A percentile compares a stretch with the other conserved stretches of the same genome.
Conservation (phyloP, 768 basidiomycete genomes). For the Mycena indigotica region DNA sequence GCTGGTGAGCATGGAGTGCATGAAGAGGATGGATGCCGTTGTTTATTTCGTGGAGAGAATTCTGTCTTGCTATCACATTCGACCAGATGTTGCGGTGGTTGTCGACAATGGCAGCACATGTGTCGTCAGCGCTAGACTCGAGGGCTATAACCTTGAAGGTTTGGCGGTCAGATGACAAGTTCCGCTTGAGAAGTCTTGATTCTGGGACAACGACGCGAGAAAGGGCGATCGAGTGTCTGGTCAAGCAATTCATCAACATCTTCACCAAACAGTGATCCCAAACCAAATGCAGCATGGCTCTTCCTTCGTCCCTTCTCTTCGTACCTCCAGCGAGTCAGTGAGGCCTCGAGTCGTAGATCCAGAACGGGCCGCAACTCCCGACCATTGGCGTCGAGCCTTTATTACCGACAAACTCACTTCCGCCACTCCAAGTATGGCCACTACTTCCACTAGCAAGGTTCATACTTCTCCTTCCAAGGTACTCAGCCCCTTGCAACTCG, state of each 20-base stretch:
- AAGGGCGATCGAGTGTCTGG: too few species aligned
- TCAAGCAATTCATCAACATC: too few species aligned
- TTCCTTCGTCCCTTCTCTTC: not conserved
- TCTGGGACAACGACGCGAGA: not conserved
- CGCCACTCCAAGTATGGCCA: conserved; percentile 33
- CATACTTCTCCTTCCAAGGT: conserved; percentile 60
- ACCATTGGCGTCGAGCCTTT: conserved; percentile 23
- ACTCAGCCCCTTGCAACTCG: not conserved
- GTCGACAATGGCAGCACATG: conserved; percentile 85
- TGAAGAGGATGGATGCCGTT: conserved; percentile 80
- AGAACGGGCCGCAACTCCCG: not conserved
- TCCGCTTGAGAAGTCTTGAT: not conserved
- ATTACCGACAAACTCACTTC: conserved; percentile 43
- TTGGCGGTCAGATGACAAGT: not conserved
- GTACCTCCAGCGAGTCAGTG: conserved; percentile 37
- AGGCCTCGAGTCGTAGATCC: conserved; percentile 28
- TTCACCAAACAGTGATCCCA: too few species aligned
- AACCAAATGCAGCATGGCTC: too few species aligned
- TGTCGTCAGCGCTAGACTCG: conserved; percentile 93
- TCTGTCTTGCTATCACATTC: conserved; percentile 86
- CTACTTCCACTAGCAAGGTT: conserved; percentile 35
- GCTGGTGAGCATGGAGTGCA: conserved; percentile 79
- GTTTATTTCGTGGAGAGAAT: conserved; percentile 59
- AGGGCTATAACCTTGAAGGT: conserved; percentile 41
- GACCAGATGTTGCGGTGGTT: conserved; percentile 71